phyloP scores from a whole-genome alignment of 257 asterid genomes.

The Solanum gracilifrons region DNA sequence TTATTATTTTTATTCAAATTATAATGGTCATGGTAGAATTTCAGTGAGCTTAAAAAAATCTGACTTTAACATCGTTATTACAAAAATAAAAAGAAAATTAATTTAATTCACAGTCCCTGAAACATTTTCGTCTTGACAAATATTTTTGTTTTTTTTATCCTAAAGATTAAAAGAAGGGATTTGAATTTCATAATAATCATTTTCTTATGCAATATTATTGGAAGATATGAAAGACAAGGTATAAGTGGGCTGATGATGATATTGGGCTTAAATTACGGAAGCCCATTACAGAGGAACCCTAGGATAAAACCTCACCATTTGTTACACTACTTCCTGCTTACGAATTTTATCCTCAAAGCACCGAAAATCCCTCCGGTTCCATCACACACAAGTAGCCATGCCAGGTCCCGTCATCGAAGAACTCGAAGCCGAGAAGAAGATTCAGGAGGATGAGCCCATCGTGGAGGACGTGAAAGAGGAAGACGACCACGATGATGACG shows the following conservation, averaged over 20 bases:
- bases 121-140: background rate
- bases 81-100: too few species aligned
- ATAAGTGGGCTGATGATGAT: background rate
- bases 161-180: background rate
- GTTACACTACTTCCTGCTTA: background rate
- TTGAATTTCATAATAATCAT: background rate
- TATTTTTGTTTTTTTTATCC: background rate
- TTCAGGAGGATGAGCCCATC: conserved; percentile 49
- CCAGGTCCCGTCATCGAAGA: conserved; percentile 80
- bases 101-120: background rate
- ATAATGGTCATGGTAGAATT: background rate
- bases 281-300: background rate
- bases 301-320: background rate
- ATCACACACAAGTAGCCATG: conserved; percentile 12
- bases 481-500: conserved; percentile 56
- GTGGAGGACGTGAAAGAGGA: conserved; percentile 83
- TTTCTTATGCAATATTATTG: background rate
- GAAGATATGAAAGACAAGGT: background rate
- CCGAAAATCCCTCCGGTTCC: background rate
- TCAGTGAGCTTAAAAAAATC: background rate
- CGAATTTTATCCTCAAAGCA: background rate
- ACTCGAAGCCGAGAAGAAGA: conserved; percentile 31
- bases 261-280: background rate
- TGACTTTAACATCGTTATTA: background rate
- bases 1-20: background rate